A percentile compares a stretch with the other conserved stretches of the same genome.
Evolutionary conservation across 1,139 yeast genomes (phyloP).

Genomic region (Lizanozyma gosingica): DNA sequence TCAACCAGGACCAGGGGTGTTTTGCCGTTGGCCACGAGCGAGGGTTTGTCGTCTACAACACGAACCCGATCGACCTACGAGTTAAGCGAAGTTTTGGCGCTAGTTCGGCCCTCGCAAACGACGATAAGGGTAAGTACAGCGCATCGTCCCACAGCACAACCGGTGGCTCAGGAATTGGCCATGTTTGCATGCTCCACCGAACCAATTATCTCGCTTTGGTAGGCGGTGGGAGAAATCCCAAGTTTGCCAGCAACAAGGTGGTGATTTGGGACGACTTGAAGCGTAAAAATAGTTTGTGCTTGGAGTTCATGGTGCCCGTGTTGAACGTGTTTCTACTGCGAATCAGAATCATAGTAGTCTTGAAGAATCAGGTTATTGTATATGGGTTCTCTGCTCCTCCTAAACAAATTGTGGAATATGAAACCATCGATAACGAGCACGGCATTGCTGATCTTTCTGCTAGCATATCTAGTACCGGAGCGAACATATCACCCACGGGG

Average conservation of each 20-base stretch:
- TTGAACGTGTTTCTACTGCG: slow-evolving; percentile 68
- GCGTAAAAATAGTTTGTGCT: slow-evolving; percentile 59
- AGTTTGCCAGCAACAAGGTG: slow-evolving; percentile 66
- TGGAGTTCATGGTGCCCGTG: slow-evolving; percentile 71
- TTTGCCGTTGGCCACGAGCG: slow-evolving; percentile 75
- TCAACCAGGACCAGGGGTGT: slow-evolving; percentile 88
- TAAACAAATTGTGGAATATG: slow-evolving; percentile 56
- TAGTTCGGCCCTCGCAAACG: slow-evolving; percentile 6
- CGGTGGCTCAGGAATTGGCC: slow-evolving; percentile 53
- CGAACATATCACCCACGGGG: slow-evolving; percentile 6
- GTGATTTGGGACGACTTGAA: slow-evolving; percentile 90
- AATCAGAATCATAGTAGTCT: slow-evolving; percentile 63
- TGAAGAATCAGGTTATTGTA: slow-evolving; percentile 58
- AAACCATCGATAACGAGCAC: slow-evolving; percentile 56
- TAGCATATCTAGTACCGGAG: slow-evolving; percentile 4
- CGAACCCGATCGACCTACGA: slow-evolving; percentile 78
- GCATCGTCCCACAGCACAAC: slow-evolving; percentile 2
- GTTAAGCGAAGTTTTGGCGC: slow-evolving; percentile 50
- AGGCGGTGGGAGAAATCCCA: slow-evolving; percentile 80
- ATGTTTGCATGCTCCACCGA: slow-evolving; percentile 74
- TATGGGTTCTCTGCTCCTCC: slow-evolving; percentile 82
- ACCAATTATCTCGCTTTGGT: slow-evolving; percentile 85
- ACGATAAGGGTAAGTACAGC: slow-evolving; percentile 4
- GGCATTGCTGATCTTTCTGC: slow-evolving; percentile 64
- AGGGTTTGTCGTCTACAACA: slow-evolving; percentile 81